A percentile compares a stretch with the other conserved stretches of the same genome.
Evolutionary conservation across 2,329 filamentous ascomycete species (phyloP).

Genomic region (Sarocladium strictum): DNA sequence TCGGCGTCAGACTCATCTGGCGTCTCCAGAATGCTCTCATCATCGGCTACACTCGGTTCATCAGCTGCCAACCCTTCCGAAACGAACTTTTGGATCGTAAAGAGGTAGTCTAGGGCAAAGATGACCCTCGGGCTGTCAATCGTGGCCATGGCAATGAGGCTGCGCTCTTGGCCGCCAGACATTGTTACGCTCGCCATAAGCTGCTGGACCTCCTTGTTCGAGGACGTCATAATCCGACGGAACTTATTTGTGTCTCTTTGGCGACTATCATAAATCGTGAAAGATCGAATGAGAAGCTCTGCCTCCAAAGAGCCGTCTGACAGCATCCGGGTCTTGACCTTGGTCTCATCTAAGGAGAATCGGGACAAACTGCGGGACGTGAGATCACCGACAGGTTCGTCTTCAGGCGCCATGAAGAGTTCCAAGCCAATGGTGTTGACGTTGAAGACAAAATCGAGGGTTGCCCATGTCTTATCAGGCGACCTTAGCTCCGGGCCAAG

Average conservation of each 20-base stretch:
- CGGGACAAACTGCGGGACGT: slow-evolving; percentile 80
- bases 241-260: slow-evolving; percentile 88
- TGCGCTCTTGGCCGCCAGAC: slow-evolving; percentile 74
- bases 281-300: slow-evolving; percentile 87
- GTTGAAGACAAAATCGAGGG: slow-evolving; percentile 86
- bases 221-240: slow-evolving; percentile 94
- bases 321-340: slow-evolving; percentile 86
- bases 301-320: slow-evolving; percentile 88
- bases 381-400: slow-evolving; percentile 71
- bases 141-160: slow-evolving; percentile 83
- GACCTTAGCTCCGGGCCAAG: slow-evolving; percentile 66
- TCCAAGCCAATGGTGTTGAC: slow-evolving; percentile 85
- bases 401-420: slow-evolving; percentile 69
- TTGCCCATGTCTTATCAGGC: slow-evolving; percentile 74
- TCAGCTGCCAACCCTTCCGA: slow-evolving; percentile 60
- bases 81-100: slow-evolving; percentile 81
- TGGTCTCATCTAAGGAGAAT: slow-evolving; percentile 90
- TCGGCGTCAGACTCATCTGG: slow-evolving; percentile 55
- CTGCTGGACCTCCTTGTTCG: slow-evolving; percentile 91
- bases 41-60: slow-evolving; percentile 39
- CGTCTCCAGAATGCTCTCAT: slow-evolving; percentile 49
- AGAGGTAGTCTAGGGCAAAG: slow-evolving; percentile 91
- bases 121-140: slow-evolving; percentile 94
- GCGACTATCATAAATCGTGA: slow-evolving; percentile 92
- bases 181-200: slow-evolving; percentile 98